Percentiles rank a stretch among this genome's conserved stretches.
Evolutionary conservation across 164 flowering plant species (phyloP).

Genomic region (Brasenia schreberi): DNA sequence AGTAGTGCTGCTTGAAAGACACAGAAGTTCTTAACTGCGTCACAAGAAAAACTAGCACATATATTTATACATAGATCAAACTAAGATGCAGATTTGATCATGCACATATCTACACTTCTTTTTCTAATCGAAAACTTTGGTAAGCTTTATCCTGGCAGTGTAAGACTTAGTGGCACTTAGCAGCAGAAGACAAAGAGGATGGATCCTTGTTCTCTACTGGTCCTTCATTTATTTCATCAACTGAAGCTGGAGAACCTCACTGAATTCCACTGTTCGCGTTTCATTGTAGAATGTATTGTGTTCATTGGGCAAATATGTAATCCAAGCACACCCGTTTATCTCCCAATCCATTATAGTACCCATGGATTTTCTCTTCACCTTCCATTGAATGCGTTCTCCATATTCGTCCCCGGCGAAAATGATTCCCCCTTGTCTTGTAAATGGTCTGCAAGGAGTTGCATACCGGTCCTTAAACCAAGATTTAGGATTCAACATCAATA

Average conservation of each 20-base stretch:
- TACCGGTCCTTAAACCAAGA: slow-evolving; percentile 83
- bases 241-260: slow-evolving; percentile 36
- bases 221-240: slow-evolving; percentile 17
- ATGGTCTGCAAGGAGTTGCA: slow-evolving; percentile 59
- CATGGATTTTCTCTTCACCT: slow-evolving; percentile 38
- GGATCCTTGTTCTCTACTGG: no score
- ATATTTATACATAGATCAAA: no score
- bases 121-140: no score
- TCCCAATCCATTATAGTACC: slow-evolving; percentile 81
- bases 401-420: slow-evolving; percentile 84
- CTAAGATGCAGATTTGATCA: no score
- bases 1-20: no score
- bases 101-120: no score
- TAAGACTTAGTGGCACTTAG: no score
- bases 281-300: slow-evolving; percentile 48
- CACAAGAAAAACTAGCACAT: no score
- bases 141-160: no score
- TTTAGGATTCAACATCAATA: slow-evolving; percentile 44
- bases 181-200: no score
- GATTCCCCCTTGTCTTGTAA: slow-evolving; percentile 83
- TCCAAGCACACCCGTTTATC: slow-evolving; percentile 60
- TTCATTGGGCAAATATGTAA: slow-evolving; percentile 89
- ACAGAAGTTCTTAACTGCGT: no score
- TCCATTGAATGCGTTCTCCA: slow-evolving; percentile 75
- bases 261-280: slow-evolving; percentile 63